A percentile compares a stretch with the other conserved stretches of the same genome.
Evolutionary conservation across 225 moss, liverwort and hornwort species (phyloP).

Genomic region (Marchantia polymorpha): DNA sequence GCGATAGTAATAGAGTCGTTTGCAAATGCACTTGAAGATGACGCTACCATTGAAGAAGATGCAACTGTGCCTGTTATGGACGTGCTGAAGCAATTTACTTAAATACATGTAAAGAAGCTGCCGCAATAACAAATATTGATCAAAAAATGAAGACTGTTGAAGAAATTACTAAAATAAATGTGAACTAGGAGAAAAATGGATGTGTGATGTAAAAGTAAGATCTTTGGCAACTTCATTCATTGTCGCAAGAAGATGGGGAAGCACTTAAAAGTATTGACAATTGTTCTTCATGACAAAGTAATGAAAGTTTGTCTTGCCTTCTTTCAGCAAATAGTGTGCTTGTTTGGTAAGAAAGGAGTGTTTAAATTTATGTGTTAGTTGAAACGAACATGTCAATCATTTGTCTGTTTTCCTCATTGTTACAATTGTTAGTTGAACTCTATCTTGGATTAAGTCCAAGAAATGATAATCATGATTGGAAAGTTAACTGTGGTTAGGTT

Average conservation of each 20-base stretch:
- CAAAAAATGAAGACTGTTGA: conserved; percentile 46
- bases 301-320: conserved; percentile 91
- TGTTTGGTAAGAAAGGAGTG: no score
- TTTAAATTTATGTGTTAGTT: no score
- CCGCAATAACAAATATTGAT: conserved; percentile 25
- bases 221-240: conserved; percentile 64
- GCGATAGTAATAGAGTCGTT: conserved; percentile 78
- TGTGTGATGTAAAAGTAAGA: conserved; percentile 63
- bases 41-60: conserved; percentile 68
- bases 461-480: no score
- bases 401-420: no score
- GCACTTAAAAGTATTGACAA: conserved; percentile 95
- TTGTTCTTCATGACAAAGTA: conserved; percentile 87
- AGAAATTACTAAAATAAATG: conserved; percentile 54
- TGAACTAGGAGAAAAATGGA: conserved; percentile 60
- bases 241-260: conserved; percentile 98
- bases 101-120: conserved; percentile 27
- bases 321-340: no score
- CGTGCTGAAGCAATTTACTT: conserved; percentile 78
- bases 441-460: no score
- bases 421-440: no score
- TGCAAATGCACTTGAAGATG: conserved; percentile 47
- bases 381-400: no score
- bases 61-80: conserved; percentile 94
- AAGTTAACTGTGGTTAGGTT: no score